phyloP scores from a whole-genome alignment of 2,329 filamentous ascomycete genomes.

The Xylariales sp. region DNA sequence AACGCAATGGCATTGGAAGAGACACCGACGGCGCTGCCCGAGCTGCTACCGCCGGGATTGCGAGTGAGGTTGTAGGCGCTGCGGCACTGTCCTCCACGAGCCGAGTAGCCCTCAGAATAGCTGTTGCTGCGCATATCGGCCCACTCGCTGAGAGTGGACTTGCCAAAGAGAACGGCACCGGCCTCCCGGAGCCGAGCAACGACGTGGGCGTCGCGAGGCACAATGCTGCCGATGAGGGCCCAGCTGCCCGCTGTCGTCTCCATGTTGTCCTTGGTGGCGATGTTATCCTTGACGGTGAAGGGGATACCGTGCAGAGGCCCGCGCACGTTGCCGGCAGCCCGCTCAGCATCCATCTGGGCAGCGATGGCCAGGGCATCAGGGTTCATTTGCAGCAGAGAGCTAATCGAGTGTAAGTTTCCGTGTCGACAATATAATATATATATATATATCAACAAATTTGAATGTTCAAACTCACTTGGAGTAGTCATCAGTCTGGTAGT shows the following conservation, averaged over 20 bases:
- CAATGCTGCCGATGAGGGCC: constrained; percentile 60
- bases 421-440: constrained; percentile 9
- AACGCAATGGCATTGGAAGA: constrained; percentile 60
- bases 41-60: constrained; percentile 65
- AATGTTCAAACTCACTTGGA: constrained; percentile 47
- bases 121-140: constrained; percentile 42
- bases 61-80: constrained; percentile 65
- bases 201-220: constrained; percentile 47
- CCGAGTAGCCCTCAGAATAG: constrained; percentile 65
- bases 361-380: constrained; percentile 64
- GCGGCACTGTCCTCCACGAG: constrained; percentile 58
- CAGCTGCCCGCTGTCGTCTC: constrained; percentile 70
- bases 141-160: constrained; percentile 70
- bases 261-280: constrained; percentile 64
- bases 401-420: constrained; percentile 15
- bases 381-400: constrained; percentile 61
- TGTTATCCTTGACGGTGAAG: constrained; percentile 71
- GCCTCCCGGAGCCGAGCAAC: constrained; percentile 30
- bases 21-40: constrained; percentile 62
- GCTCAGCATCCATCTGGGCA: constrained; percentile 54
- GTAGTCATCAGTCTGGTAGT: constrained; percentile 59
- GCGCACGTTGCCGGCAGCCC: constrained; percentile 49
- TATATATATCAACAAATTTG: no score
- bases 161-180: constrained; percentile 59
- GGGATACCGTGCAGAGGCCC: constrained; percentile 71